phyloP scores from a whole-genome alignment of 352 stramenopile genomes.

The Phytophthora ohioensis region DNA sequence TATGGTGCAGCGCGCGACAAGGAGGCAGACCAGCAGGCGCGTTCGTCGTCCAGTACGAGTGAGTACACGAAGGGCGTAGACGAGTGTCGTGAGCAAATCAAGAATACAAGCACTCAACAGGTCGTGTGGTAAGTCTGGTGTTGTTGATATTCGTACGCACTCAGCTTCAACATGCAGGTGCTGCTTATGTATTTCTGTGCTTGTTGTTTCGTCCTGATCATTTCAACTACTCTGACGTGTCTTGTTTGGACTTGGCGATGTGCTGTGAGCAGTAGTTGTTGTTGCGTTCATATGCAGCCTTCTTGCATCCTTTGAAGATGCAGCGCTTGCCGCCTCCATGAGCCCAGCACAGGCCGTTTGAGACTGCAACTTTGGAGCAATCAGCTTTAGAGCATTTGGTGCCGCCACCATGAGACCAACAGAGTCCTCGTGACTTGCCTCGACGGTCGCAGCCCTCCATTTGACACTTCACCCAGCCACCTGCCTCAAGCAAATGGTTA shows the following conservation, averaged over 20 bases:
- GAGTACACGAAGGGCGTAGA: slow-evolving; percentile 33
- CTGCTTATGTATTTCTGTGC: background rate
- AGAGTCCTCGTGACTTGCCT: slow-evolving; percentile 53
- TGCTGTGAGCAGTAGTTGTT: slow-evolving; percentile 58
- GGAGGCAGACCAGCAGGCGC: slow-evolving; percentile 1
- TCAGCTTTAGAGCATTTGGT: slow-evolving; percentile 37
- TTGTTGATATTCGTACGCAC: background rate
- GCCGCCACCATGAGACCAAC: slow-evolving; percentile 56
- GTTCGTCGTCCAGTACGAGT: slow-evolving; percentile 34
- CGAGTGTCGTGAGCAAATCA: slow-evolving; percentile 27
- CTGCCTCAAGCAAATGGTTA: slow-evolving; percentile 8
- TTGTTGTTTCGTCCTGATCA: background rate
- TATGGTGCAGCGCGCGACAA: slow-evolving; percentile 2
- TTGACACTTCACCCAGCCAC: slow-evolving; percentile 50
- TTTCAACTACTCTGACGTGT: slow-evolving; percentile 3
- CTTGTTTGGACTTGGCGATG: slow-evolving; percentile 15
- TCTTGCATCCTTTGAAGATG: slow-evolving; percentile 40
- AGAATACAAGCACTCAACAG: slow-evolving; percentile 31
- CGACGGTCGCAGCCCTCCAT: slow-evolving; percentile 47
- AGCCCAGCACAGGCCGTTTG: slow-evolving; percentile 47
- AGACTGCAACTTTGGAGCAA: slow-evolving; percentile 53
- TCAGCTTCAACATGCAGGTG: no score
- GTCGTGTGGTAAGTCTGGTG: slow-evolving; percentile 17
- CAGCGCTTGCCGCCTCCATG: slow-evolving; percentile 55
- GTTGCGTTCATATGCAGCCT: slow-evolving; percentile 48